These are phyloP conservation scores for Eimeria acervulina DNA, from an alignment of 169 alveolate genomes.

Conservation along the genomic window DNA sequence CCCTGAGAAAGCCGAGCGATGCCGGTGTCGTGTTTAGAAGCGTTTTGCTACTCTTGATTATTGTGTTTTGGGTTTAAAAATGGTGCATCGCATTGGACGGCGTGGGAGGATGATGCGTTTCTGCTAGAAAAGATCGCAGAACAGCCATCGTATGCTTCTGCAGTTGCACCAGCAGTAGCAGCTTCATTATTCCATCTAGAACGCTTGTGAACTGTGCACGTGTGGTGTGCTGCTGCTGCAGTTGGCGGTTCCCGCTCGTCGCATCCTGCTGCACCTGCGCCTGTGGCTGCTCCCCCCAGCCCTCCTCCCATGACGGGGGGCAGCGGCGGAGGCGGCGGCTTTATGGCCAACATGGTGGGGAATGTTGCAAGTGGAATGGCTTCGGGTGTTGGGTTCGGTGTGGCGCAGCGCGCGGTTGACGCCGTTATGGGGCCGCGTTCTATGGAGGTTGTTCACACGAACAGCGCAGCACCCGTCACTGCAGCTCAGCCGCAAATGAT, in stretches of 20 bases:
- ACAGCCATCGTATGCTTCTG: background rate
- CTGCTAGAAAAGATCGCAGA: background rate
- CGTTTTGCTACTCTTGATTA: background rate
- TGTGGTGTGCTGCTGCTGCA: background rate
- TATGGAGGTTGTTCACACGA: conserved; percentile 86
- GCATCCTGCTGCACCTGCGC: conserved; percentile 82
- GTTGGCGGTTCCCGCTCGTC: conserved; percentile 75
- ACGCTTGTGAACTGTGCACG: background rate
- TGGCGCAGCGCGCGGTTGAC: conserved; percentile 86
- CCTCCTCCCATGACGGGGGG: conserved; percentile 82
- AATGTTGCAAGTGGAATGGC: conserved; percentile 82
- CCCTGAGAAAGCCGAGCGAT: background rate
- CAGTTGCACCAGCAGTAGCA: background rate
- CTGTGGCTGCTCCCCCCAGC: conserved; percentile 80
- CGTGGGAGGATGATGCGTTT: background rate
- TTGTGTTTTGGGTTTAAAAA: background rate
- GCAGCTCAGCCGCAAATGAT: conserved; percentile 56
- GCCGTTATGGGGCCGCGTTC: conserved; percentile 86
- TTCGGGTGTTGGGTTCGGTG: conserved; percentile 85
- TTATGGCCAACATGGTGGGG: conserved; percentile 83
- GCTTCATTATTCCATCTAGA: too few species aligned
- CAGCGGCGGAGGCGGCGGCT: conserved; percentile 83
- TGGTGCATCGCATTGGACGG: background rate
- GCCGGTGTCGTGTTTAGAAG: background rate
- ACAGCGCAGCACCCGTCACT: conserved; percentile 60